A percentile compares a stretch with the other conserved stretches of the same genome.
Conservation (phyloP, 768 basidiomycete genomes). For the Coprinopsis strossmayeri region DNA sequence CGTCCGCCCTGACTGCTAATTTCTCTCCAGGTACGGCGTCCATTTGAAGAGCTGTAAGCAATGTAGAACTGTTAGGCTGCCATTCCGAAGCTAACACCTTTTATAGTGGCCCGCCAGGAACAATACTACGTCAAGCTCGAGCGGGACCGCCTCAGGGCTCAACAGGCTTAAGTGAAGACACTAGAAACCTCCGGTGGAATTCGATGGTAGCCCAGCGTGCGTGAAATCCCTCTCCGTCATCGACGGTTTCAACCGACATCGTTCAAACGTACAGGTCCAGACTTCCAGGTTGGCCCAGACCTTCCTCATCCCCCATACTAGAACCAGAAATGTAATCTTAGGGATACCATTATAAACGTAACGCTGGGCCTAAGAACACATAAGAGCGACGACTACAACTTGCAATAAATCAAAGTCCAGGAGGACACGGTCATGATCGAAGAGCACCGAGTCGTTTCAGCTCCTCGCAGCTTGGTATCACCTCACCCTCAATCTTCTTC, state of each 20-base stretch:
- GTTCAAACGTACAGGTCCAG: constrained; percentile 1
- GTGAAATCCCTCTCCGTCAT: not conserved
- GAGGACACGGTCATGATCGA: constrained; percentile 14
- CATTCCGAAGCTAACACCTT: not conserved
- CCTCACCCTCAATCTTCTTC: constrained; percentile 60
- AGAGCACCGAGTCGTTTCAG: constrained; percentile 57
- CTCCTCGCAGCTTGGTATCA: constrained; percentile 71
- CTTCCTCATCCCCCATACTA: not conserved
- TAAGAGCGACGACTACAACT: constrained; percentile 3
- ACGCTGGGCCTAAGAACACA: constrained; percentile 5
- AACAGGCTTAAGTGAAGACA: constrained; percentile 8
- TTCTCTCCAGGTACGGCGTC: constrained; percentile 62
- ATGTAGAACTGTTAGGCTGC: not conserved
- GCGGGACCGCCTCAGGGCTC: constrained; percentile 39
- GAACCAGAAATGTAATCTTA: not conserved
- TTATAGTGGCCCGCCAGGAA: constrained; percentile 74
- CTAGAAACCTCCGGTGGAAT: too few relatives aligned
- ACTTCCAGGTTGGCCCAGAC: constrained; percentile 12
- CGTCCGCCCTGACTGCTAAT: too few relatives aligned
- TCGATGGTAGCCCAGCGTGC: not conserved
- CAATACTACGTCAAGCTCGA: constrained; percentile 84
- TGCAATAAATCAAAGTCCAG: constrained; percentile 19
- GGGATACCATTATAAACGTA: constrained; percentile 4
- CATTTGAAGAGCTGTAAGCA: constrained; percentile 73
- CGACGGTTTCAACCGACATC: not conserved